A percentile compares a stretch with the other conserved stretches of the same genome.
phyloP scores from a whole-genome alignment of 257 asterid genomes.

The Plantago elongata region DNA sequence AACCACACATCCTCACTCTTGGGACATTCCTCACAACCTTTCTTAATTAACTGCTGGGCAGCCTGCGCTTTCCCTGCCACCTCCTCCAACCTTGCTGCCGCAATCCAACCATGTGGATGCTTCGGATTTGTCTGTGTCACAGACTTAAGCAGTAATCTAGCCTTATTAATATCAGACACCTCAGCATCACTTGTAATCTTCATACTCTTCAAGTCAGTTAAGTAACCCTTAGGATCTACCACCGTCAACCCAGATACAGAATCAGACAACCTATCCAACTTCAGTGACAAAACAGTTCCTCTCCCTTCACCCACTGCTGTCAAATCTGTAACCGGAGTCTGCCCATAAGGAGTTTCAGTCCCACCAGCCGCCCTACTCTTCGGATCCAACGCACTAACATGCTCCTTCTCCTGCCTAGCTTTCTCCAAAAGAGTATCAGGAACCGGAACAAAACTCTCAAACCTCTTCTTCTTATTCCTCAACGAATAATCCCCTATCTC shows the following conservation, averaged over 20 bases:
- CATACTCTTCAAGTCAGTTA: constrained; percentile 94
- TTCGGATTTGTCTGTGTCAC: constrained; percentile 83
- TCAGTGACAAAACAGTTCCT: constrained; percentile 82
- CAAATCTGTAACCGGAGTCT: constrained; percentile 88
- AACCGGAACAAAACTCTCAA: constrained; percentile 86
- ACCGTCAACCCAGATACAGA: constrained; percentile 83
- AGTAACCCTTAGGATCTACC: constrained; percentile 94
- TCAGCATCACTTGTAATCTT: constrained; percentile 89
- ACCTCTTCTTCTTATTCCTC: constrained; percentile 83
- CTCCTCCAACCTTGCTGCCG: constrained; percentile 95
- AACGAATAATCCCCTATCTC: constrained; percentile 80
- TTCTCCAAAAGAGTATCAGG: constrained; percentile 86
- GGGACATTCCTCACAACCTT: constrained; percentile 86
- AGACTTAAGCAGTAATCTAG: constrained; percentile 73
- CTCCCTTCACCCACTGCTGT: constrained; percentile 98
- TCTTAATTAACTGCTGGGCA: constrained; percentile 64
- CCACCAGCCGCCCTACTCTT: constrained; percentile 81
- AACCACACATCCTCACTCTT: constrained; percentile 90
- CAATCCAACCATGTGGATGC: constrained; percentile 98
- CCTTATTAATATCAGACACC: constrained; percentile 89
- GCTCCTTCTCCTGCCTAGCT: constrained; percentile 93
- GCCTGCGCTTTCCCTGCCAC: constrained; percentile 79
- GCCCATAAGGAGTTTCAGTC: constrained; percentile 83
- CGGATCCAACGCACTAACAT: constrained; percentile 84
- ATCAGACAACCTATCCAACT: constrained; percentile 79